These are phyloP conservation scores for Myriosclerotinia duriaeana DNA, from an alignment of 2,329 filamentous ascomycete species.

Conservation along the genomic window DNA sequence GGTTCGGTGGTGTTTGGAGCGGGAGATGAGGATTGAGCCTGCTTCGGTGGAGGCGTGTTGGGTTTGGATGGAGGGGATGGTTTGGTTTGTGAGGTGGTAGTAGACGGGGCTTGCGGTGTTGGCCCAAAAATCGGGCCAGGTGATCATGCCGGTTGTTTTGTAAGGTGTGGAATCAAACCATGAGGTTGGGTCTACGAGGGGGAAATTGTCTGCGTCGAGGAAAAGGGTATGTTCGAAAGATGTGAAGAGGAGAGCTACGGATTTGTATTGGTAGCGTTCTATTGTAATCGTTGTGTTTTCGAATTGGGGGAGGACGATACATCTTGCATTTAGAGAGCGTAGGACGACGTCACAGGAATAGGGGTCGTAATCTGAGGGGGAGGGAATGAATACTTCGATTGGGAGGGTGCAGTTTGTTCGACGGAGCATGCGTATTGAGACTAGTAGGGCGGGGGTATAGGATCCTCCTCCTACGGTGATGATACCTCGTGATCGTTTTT, in stretches of 20 bases:
- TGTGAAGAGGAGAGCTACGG: constrained; percentile 50
- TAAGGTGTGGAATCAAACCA: constrained; percentile 47
- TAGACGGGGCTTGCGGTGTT: constrained; percentile 44
- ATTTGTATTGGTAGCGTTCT: constrained; percentile 49
- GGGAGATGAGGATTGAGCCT: constrained; percentile 21
- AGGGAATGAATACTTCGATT: constrained; percentile 45
- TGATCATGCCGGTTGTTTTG: constrained; percentile 44
- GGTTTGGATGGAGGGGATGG: background rate
- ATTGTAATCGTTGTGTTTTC: constrained; percentile 35
- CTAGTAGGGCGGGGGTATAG: constrained; percentile 43
- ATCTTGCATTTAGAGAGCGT: constrained; percentile 44
- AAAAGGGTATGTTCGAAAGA: constrained; percentile 51
- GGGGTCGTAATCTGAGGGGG: constrained; percentile 42
- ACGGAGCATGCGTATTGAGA: constrained; percentile 46
- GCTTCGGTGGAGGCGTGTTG: constrained; percentile 24
- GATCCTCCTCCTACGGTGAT: constrained; percentile 45
- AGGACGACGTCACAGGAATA: constrained; percentile 44
- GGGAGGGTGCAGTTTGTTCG: constrained; percentile 42
- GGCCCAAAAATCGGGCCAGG: constrained; percentile 51
- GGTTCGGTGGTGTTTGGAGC: background rate
- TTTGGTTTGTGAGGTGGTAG: constrained; percentile 41
- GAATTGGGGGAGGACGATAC: constrained; percentile 44
- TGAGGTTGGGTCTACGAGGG: constrained; percentile 44
- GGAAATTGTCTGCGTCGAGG: constrained; percentile 50
- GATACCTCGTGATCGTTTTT: constrained; percentile 40